Conservation (phyloP, 352 stramenopile species). For the Phytophthora pseudosyringae region DNA sequence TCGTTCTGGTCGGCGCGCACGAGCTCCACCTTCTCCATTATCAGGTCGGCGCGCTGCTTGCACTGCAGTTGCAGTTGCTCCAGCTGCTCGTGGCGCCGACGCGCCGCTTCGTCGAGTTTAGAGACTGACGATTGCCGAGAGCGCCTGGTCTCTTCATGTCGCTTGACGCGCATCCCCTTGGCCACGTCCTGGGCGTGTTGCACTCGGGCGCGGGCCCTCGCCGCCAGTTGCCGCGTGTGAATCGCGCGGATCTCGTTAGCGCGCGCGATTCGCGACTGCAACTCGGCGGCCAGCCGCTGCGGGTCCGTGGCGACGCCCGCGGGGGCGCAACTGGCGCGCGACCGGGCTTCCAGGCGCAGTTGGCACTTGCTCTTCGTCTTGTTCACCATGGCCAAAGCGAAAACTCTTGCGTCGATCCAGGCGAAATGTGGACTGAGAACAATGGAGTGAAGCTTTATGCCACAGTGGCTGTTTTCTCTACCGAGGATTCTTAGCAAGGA, state of each 20-base stretch:
- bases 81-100: slow-evolving; percentile 53
- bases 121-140: slow-evolving; percentile 42
- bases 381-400: slow-evolving; percentile 49
- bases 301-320: slow-evolving; percentile 15
- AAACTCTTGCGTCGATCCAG: background rate
- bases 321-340: slow-evolving; percentile 28
- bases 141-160: slow-evolving; percentile 45
- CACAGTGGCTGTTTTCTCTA: slow-evolving; percentile 9
- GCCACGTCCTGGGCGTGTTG: slow-evolving; percentile 66
- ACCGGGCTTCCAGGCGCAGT: slow-evolving; percentile 67
- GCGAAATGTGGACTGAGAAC: slow-evolving; percentile 72
- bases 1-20: slow-evolving; percentile 53
- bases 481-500: slow-evolving; percentile 15
- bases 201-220: slow-evolving; percentile 53
- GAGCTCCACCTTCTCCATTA: slow-evolving; percentile 61
- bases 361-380: slow-evolving; percentile 76
- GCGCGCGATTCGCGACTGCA: slow-evolving; percentile 57
- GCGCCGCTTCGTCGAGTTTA: slow-evolving; percentile 56
- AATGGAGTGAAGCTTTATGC: slow-evolving; percentile 9
- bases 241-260: slow-evolving; percentile 55
- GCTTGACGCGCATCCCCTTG: slow-evolving; percentile 55
- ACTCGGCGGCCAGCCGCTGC: slow-evolving; percentile 29
- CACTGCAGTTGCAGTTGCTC: slow-evolving; percentile 53
- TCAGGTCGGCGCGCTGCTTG: slow-evolving; percentile 48
- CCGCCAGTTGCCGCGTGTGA: slow-evolving; percentile 47